A percentile compares a stretch with the other conserved stretches of the same genome.
Conservation (phyloP, 192 early-diverging fungal species). For the Polychytrium aggregatum region DNA sequence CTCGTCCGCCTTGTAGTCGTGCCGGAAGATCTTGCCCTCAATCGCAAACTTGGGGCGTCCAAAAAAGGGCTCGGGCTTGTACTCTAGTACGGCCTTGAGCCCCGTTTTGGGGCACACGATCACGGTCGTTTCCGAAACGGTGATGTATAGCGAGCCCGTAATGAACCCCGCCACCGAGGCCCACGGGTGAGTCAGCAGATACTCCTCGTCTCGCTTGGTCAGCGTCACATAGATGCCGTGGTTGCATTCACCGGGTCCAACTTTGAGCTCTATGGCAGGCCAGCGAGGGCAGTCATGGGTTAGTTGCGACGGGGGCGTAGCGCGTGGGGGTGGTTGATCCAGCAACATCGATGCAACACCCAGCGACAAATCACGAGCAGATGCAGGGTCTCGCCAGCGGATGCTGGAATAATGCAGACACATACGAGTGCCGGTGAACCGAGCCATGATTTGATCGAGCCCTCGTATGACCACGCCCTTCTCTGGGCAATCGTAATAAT, state of each 20-base stretch:
- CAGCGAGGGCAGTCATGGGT: neutral
- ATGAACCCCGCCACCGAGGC: constrained; percentile 61
- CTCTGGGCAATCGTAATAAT: constrained; percentile 47
- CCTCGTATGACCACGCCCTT: constrained; percentile 47
- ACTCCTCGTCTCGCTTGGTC: constrained; percentile 46
- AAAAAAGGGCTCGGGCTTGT: constrained; percentile 68
- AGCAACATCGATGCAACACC: neutral
- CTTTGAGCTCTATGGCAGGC: constrained; percentile 33
- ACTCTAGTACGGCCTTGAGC: constrained; percentile 49
- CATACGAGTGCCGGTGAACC: constrained; percentile 59
- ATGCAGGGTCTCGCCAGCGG: neutral
- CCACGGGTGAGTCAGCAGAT: constrained; percentile 50
- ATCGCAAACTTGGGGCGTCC: constrained; percentile 55
- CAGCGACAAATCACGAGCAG: neutral
- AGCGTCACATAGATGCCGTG: constrained; percentile 56
- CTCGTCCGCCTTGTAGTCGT: constrained; percentile 32
- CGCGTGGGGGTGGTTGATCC: neutral
- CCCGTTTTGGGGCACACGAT: constrained; percentile 53
- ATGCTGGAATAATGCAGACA: neutral
- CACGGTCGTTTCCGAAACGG: constrained; percentile 43
- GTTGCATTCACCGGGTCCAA: constrained; percentile 52
- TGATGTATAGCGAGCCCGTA: constrained; percentile 49
- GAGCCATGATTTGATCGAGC: constrained; percentile 59
- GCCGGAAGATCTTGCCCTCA: constrained; percentile 54
- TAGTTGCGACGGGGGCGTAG: neutral